Base-by-base conservation (phyloP, 78 protist species). In the Dictyostelium citrinum region DNA sequence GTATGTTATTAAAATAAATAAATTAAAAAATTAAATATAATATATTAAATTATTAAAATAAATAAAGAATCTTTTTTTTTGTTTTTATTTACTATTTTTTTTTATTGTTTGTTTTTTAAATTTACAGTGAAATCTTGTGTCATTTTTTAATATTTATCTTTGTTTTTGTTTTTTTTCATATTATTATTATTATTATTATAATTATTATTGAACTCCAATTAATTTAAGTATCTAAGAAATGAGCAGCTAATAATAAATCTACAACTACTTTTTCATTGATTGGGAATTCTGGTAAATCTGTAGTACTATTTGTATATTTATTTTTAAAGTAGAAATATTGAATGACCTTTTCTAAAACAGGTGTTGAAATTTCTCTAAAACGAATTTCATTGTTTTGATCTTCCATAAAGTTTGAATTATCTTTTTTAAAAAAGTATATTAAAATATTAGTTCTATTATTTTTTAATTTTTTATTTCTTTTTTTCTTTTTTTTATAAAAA, bases 161-260 rank as follows among this genome's bases (percentile, higher is more conserved):
- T 33, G 2, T 27, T 70, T 27, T 31, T 70, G 31, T 70, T 70
- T 31, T 4, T 33, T 31, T 33, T 33, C 10, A n/a, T 24, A 2
- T 24, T 67, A 4, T 24, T 29, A 24, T n/a, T n/a, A n/a, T n/a
- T n/a, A n/a, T n/a, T n/a, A 5, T 29, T 9, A 67, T 27, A 7
- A 10, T 3, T 24, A n/a, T n/a, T n/a, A n/a, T n/a, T n/a, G n/a
- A n/a, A n/a, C n/a, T n/a, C n/a, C 4, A 29, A 5, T 11, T 39
- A 10, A 46, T 85, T 91, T 91, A 97, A 17, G 96, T 67, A 74
- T 97, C 98, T 46, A 97, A 91, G 55, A 97, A 97, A 93, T 97
- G 96, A 16, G 98, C 95, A 43, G 97, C 95, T 85, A 97, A 90
- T 39, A 97, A 90, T 70, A 97, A 90, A 67, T 97, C 98, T n/a